phyloP scores from a whole-genome alignment of 2,329 filamentous ascomycete species.

The Chaetomiaceae sp. region DNA sequence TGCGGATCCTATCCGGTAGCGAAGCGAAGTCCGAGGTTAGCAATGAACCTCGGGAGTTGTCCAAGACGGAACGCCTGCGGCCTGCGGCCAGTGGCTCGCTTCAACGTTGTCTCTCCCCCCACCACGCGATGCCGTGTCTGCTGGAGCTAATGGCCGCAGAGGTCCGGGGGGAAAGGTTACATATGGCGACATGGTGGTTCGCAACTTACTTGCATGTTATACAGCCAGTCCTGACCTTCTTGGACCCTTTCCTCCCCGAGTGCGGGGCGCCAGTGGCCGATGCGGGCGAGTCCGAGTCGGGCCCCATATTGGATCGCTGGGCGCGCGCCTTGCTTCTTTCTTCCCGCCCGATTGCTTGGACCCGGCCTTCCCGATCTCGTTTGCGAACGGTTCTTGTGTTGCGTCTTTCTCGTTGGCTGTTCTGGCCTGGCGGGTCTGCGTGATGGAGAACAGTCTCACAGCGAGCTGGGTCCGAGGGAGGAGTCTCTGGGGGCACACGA shows the following conservation, averaged over 20 bases:
- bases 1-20: conserved; percentile 41
- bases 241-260: conserved; percentile 37
- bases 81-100: no score
- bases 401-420: neutral
- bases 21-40: conserved; percentile 16
- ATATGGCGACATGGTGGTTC: neutral
- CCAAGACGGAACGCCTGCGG: no score
- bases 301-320: conserved; percentile 15
- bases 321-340: neutral
- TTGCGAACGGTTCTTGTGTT: neutral
- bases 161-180: neutral
- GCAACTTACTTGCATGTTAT: conserved; percentile 51
- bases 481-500: neutral
- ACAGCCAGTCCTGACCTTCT: conserved; percentile 48
- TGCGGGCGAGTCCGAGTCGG: conserved; percentile 21
- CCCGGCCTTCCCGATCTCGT: neutral
- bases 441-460: neutral
- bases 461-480: neutral
- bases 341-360: neutral
- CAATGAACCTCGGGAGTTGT: no score
- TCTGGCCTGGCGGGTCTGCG: neutral
- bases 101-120: no score
- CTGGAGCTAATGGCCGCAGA: neutral
- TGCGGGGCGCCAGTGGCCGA: conserved; percentile 15
- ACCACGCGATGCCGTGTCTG: no score